Conservation (phyloP, 2,329 filamentous ascomycete genomes). For the Aureobasidium uvarum region DNA sequence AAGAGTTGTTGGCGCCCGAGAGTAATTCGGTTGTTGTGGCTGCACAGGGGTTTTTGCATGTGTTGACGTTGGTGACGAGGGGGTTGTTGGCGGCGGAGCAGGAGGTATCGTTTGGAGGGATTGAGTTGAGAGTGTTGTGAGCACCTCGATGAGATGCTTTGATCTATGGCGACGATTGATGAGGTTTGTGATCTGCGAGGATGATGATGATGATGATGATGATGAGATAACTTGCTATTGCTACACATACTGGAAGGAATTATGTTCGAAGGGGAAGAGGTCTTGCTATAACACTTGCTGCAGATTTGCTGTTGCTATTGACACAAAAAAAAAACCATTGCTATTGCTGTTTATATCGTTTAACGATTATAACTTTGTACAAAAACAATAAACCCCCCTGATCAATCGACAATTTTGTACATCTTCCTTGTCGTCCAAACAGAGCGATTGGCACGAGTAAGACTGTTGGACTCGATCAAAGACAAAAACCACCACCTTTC, state of each 20-base stretch:
- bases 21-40: conserved; percentile 60
- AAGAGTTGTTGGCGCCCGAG: conserved; percentile 62
- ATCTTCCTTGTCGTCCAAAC: too few species aligned
- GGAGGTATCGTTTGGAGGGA: conserved; percentile 40
- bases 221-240: neutral
- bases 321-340: neutral
- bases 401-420: too few species aligned
- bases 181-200: neutral
- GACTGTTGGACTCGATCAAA: too few species aligned
- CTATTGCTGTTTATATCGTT: neutral
- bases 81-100: conserved; percentile 59
- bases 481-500: too few species aligned
- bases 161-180: neutral
- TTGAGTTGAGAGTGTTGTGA: conserved; percentile 13
- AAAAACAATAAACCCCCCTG: too few species aligned
- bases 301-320: neutral
- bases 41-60: conserved; percentile 72
- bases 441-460: too few species aligned
- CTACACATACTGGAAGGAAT: too few species aligned
- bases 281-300: neutral
- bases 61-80: conserved; percentile 61
- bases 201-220: too few species aligned
- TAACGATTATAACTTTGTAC: neutral
- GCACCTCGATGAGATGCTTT: neutral
- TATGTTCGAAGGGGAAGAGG: too few species aligned